Base-by-base conservation (phyloP, 2,329 filamentous ascomycete genomes). In the Malbranchea zuffiana region DNA sequence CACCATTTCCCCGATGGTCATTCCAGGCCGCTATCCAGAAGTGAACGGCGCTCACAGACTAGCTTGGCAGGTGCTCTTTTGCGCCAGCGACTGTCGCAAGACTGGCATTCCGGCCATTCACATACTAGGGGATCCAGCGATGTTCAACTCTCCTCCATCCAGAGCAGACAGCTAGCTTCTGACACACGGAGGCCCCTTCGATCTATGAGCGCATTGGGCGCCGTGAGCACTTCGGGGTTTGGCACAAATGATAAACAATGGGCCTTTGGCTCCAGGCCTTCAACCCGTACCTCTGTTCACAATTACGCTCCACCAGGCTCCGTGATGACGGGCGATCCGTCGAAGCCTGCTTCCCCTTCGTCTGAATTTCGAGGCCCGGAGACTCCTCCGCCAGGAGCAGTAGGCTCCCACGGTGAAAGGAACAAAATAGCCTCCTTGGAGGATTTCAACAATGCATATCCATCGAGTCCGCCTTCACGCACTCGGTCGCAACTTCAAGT, bases 401-500 rank as follows among this genome's bases (percentile, higher is more conserved):
- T n/a, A n/a, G n/a, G n/a, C n/a, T n/a, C n/a, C n/a, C n/a, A n/a
- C n/a, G n/a, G n/a, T n/a, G n/a, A n/a, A n/a, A n/a, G n/a, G n/a
- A n/a, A n/a, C n/a, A n/a, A n/a, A n/a, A n/a, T n/a, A n/a, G n/a
- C n/a, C n/a, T 6, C 26, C 5, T 28, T 28, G 26, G 26, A 28
- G 26, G 26, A 28, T 28, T 28, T 28, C n/a, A 6, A 28, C n/a
- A 6, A 28, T 28, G 6, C 15, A 6, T 28, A n/a, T 28, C 26
- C 59, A n/a, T 46, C 53, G 3, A 55, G 66, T 28, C 68, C 67
- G 1, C 59, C 80, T 6, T 72, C 72, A 17, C 71, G 82, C 12
- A 78, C 82, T 2, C 69, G 76, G 10, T 88, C 84, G 1, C 76
- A 76, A n/a, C 71, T 78, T 10, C 78, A 82, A 51, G 75, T 83